These are phyloP conservation scores for Petunia secreta DNA, from an alignment of 257 asterid species.

Conservation along the genomic window DNA sequence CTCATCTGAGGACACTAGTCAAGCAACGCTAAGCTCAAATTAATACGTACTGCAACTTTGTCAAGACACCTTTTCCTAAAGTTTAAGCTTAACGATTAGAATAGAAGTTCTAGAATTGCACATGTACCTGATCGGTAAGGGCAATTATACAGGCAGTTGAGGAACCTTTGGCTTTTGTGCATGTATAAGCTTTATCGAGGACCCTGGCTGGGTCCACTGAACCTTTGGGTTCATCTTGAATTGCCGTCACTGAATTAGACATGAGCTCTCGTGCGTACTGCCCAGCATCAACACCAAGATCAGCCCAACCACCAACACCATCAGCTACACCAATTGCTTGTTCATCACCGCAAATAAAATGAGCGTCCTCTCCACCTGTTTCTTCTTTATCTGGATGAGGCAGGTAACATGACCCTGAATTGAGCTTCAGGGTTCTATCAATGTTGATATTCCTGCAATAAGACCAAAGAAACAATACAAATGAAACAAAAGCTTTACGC, in stretches of 20 bases:
- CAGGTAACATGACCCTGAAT: slow-evolving; percentile 88
- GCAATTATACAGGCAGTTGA: slow-evolving; percentile 97
- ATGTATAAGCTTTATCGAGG: slow-evolving; percentile 76
- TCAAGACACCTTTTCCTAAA: background rate
- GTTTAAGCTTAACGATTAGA: background rate
- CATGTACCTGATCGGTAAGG: slow-evolving; percentile 74
- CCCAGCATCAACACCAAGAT: slow-evolving; percentile 85
- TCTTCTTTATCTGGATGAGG: slow-evolving; percentile 99
- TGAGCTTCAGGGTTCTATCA: slow-evolving; percentile 64
- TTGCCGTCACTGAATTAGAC: slow-evolving; percentile 76
- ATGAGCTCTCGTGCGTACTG: slow-evolving; percentile 91
- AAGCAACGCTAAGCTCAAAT: background rate
- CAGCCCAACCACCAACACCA: slow-evolving; percentile 99
- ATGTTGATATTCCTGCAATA: slow-evolving; percentile 55
- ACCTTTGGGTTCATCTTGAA: slow-evolving; percentile 79
- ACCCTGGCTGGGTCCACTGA: slow-evolving; percentile 86
- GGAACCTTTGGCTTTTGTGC: slow-evolving; percentile 85
- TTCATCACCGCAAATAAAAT: slow-evolving; percentile 76
- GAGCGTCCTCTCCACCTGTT: slow-evolving; percentile 98
- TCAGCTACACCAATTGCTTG: slow-evolving; percentile 97
- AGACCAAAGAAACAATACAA: background rate
- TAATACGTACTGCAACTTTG: background rate
- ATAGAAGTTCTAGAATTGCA: background rate
- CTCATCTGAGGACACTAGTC: background rate
- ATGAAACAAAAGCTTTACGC: background rate